Conservation (phyloP, 495 filamentous ascomycete species). For the Bathelium albidoporum region DNA sequence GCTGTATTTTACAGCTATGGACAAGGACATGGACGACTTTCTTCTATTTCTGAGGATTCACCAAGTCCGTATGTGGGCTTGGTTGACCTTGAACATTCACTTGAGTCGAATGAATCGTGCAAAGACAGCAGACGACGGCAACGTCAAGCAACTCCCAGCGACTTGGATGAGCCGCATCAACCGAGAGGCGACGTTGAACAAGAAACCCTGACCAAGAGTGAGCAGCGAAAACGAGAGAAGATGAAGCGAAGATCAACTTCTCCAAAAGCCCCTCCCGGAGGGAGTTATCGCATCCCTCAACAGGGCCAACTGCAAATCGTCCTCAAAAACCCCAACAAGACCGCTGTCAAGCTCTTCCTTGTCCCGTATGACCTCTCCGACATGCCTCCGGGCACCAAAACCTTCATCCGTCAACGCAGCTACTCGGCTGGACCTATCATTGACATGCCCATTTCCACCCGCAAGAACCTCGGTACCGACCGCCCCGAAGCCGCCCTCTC, state of each 20-base stretch:
- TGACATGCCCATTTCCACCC: conserved; percentile 47
- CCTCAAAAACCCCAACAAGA: conserved; percentile 94
- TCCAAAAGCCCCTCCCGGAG: conserved; percentile 64
- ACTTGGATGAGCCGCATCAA: conserved; percentile 1
- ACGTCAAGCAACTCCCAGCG: conserved; percentile 23
- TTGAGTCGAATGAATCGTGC: conserved; percentile 39
- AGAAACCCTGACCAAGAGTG: conserved; percentile 17
- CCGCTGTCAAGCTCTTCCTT: conserved; percentile 87
- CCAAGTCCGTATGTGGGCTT: conserved; percentile 94
- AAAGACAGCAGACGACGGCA: conserved; percentile 37
- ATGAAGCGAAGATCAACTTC: conserved; percentile 49
- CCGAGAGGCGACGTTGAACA: conserved; percentile 2
- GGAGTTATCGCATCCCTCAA: conserved; percentile 89
- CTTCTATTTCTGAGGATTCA: conserved; percentile 58
- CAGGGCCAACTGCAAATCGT: conserved; percentile 94
- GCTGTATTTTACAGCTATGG: conserved; percentile 94
- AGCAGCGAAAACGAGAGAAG: conserved; percentile 42
- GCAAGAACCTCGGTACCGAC: conserved; percentile 38
- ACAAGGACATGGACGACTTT: conserved; percentile 47
- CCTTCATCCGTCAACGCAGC: conserved; percentile 88
- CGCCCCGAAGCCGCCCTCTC: conserved; percentile 35
- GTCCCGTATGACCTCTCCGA: conserved; percentile 92
- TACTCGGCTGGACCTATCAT: conserved; percentile 84
- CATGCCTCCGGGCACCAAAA: conserved; percentile 93
- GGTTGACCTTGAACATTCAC: conserved; percentile 78